Evolutionary conservation across 1,139 yeast species (phyloP).

Genomic region (Hyphopichia khmerensis): DNA sequence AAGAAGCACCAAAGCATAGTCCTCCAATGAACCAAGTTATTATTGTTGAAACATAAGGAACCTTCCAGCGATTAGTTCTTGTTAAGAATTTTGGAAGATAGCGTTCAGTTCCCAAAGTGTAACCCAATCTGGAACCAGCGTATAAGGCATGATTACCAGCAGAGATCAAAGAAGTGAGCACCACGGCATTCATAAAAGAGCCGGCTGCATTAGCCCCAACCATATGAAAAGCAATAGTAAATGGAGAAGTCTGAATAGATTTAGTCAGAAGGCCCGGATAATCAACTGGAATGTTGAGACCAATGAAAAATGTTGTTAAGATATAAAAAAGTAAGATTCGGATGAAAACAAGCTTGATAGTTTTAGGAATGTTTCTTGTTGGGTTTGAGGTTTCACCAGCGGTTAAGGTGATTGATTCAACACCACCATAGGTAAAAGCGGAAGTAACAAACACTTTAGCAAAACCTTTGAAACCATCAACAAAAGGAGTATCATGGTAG

Average conservation of each 20-base stretch:
- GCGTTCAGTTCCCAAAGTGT: slow-evolving; percentile 40
- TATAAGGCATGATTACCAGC: slow-evolving; percentile 47
- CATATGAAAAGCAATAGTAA: slow-evolving; percentile 61
- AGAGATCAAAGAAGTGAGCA: slow-evolving; percentile 44
- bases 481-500: slow-evolving; percentile 46
- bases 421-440: slow-evolving; percentile 67
- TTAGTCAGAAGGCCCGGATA: slow-evolving; percentile 40
- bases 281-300: slow-evolving; percentile 44
- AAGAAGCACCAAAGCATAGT: slow-evolving; percentile 43
- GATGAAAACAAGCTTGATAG: slow-evolving; percentile 59
- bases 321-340: slow-evolving; percentile 41
- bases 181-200: slow-evolving; percentile 45
- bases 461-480: slow-evolving; percentile 40
- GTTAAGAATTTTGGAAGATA: slow-evolving; percentile 39
- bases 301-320: slow-evolving; percentile 44
- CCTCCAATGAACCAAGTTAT: slow-evolving; percentile 44
- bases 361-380: slow-evolving; percentile 53
- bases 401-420: slow-evolving; percentile 62
- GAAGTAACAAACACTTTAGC: slow-evolving; percentile 50
- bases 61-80: slow-evolving; percentile 30
- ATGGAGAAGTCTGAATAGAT: slow-evolving; percentile 57
- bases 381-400: slow-evolving; percentile 70
- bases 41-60: slow-evolving; percentile 41
- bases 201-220: slow-evolving; percentile 47
- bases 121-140: slow-evolving; percentile 45